Base-by-base conservation (phyloP, 164 flowering plant genomes). In the Pachysandra terminalis region DNA sequence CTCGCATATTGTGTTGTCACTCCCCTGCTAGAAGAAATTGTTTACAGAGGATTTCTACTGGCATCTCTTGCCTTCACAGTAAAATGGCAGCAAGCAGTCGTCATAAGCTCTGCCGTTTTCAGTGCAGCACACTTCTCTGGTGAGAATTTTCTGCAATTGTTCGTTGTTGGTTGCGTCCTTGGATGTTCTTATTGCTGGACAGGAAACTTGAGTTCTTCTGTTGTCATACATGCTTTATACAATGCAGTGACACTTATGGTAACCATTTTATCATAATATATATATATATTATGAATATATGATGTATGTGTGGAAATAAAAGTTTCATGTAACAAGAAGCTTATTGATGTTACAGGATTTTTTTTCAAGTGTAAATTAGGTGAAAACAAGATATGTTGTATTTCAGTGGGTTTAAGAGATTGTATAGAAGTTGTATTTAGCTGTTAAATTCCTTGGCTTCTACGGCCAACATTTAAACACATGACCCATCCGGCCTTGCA, bases 161-260 rank as follows among this genome's bases (percentile, higher is more conserved):
- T 90, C 67, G 59, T 85, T 41, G 80, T 94, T 52, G 97, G 98
- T 5, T 81, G 81, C 68, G 80, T 90, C 66, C 85, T 94, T 5
- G 98, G 96, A 66, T 80, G 88, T 80, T 81, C 89, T 51, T 94
- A 90, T 73, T 86, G 90, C 75, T 90, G 95, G 97, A 76, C 82
- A 24, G 98, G 93, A 21, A 87, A 85, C 67, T 71, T 91, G 48
- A 67, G 72, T n/a, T 80, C 92, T 55, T 83, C 97, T 61, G 62
- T 91, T 64, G 62, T 68, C 52, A 65, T 91, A 54, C 97, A 91
- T 77, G 86, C 97, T 59, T 24, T 87, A 76, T 94, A 91, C 77
- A 94, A 94, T 81, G 90, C 96, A 25, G 61, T 83, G 49, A 83
- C 77, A 19, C 69, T 94, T 27, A 19, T 81, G 19, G 22, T 75